Base-by-base conservation (phyloP, 116 monocot species). In the Thalassia testudinum region DNA sequence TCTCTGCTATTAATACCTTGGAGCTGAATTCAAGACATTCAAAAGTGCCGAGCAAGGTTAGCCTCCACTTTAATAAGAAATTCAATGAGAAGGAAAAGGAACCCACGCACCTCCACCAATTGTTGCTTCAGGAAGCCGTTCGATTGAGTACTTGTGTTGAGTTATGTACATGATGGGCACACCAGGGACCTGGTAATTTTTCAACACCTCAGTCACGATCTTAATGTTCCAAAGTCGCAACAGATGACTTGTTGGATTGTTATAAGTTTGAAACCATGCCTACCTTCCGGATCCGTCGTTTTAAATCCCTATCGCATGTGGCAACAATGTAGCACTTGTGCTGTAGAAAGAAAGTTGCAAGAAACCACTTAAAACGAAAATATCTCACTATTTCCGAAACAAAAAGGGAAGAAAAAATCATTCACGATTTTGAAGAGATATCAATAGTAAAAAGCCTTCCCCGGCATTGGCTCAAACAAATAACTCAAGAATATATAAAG, bases 281-380 rank as follows among this genome's bases (percentile, higher is more conserved):
- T 26, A 97, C 97, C 97, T 97, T 97, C 24, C 97, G 81, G 63
- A 97, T 85, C 37, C 95, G 81, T 67, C 95, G 70, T 59, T 97
- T 97, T 66, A 97, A 64, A 47, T 97, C 95, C 82, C 95, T 81
- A 66, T 97, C 89, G 47, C 95, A 97, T 42, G 95, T 97, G n/a
- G 95, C 97, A 65, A 97, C 97, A 66, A 97, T 82, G 54, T 97
- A 89, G 62, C 97, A 97, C 49, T 97, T 97, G 59, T 89, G 82
- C 97, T 97, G 82, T 34, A 5, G 10, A 34, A 34, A 34, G 30
- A 34, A 34, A 34, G 30, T 5, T 34, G 10, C 30, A 34, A 34
- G 30, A 3, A 34, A 34, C 10, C 30, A 5, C 6, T 34, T 34
- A 34, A 34, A 10, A n/a, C n/a, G n/a, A n/a, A n/a, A n/a, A n/a